These are phyloP conservation scores for Penicillium lividum DNA, from an alignment of 495 filamentous ascomycete species.

Conservation along the genomic window DNA sequence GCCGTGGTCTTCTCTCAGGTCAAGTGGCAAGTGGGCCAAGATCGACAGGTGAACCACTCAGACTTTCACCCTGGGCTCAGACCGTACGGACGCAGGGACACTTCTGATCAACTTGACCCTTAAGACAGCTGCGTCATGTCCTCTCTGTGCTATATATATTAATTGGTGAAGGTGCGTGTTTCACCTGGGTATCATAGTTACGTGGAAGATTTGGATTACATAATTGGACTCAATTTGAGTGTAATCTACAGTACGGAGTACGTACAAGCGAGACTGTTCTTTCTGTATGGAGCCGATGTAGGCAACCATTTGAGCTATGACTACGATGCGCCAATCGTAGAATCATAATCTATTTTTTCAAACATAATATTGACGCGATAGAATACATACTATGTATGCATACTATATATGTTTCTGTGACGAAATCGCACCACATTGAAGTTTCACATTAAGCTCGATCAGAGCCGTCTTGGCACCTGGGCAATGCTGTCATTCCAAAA, in stretches of 20 bases:
- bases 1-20: constrained; percentile 16
- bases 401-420: not conserved
- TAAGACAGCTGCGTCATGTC: constrained; percentile 26
- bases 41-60: constrained; percentile 24
- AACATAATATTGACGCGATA: too few relatives aligned
- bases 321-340: too few relatives aligned
- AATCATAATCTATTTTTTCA: too few relatives aligned
- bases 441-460: constrained; percentile 18
- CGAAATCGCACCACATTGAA: not conserved
- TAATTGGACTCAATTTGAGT: too few relatives aligned
- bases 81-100: not conserved
- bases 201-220: too few relatives aligned
- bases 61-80: constrained; percentile 15
- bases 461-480: constrained; percentile 24
- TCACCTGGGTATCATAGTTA: too few relatives aligned
- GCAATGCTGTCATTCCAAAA: constrained; percentile 17
- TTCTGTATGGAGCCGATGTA: too few relatives aligned
- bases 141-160: constrained; percentile 26
- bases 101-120: not conserved
- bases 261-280: too few relatives aligned
- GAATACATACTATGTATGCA: too few relatives aligned
- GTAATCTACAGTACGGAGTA: too few relatives aligned
- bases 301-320: too few relatives aligned
- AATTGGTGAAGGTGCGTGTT: constrained; percentile 8
- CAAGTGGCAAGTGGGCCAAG: constrained; percentile 22